phyloP scores from a whole-genome alignment of 2,329 filamentous ascomycete species.

The Drechmeria coniospora region DNA sequence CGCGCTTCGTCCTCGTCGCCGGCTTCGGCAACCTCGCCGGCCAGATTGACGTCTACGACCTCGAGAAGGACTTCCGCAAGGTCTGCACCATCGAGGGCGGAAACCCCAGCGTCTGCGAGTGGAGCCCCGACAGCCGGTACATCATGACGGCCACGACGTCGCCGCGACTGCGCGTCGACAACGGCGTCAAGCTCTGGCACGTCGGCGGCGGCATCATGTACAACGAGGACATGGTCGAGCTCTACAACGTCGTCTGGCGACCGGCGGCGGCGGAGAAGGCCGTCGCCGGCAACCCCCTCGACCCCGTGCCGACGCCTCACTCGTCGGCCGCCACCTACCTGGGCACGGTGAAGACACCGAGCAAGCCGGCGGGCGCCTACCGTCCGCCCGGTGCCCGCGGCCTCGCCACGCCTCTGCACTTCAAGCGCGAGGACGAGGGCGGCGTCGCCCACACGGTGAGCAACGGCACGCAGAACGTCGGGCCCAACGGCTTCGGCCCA shows the following conservation, averaged over 20 bases:
- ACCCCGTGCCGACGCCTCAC: conserved; percentile 62
- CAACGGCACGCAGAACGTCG: conserved; percentile 58
- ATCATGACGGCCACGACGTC: conserved; percentile 97
- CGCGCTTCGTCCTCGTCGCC: conserved; percentile 82
- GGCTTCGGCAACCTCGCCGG: conserved; percentile 96
- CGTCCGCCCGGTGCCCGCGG: conserved; percentile 88
- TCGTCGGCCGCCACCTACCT: conserved; percentile 69
- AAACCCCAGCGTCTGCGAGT: conserved; percentile 91
- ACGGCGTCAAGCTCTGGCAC: conserved; percentile 92
- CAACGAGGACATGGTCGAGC: conserved; percentile 83
- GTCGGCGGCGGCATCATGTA: conserved; percentile 82
- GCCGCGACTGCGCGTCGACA: conserved; percentile 87
- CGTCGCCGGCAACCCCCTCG: conserved; percentile 52
- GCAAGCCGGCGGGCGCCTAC: conserved; percentile 94
- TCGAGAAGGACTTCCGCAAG: conserved; percentile 87
- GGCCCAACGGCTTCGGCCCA: conserved; percentile 66
- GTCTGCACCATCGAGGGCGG: conserved; percentile 87
- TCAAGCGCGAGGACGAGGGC: conserved; percentile 95
- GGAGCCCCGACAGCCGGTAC: conserved; percentile 90
- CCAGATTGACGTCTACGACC: conserved; percentile 94
- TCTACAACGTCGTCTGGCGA: conserved; percentile 84
- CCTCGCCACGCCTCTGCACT: conserved; percentile 74
- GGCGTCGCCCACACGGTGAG: conserved; percentile 72
- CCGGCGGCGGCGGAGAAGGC: conserved; percentile 51
- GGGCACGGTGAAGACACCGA: conserved; percentile 79